Evolutionary conservation across 2,329 filamentous ascomycete species (phyloP).

Genomic region (Cladophialophora immunda): DNA sequence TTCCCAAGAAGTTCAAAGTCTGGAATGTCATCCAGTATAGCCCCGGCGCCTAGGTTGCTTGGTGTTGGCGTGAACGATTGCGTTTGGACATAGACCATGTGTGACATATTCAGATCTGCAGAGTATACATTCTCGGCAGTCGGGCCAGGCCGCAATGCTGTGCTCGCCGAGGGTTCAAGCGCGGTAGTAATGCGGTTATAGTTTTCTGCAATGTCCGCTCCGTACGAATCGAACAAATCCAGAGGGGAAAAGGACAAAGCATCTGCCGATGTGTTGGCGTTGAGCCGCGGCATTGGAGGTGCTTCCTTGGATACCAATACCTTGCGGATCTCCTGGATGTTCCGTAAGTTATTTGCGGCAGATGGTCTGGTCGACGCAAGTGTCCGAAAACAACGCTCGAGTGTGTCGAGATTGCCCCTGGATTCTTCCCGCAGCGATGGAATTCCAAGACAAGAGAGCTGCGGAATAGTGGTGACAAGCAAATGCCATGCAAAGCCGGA

Average conservation of each 20-base stretch:
- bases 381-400: conserved; percentile 23
- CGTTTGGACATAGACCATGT: not conserved
- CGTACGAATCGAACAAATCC: conserved; percentile 26
- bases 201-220: conserved; percentile 15
- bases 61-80: not conserved
- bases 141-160: not conserved
- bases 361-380: conserved; percentile 23
- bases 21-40: conserved; percentile 9
- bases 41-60: not conserved
- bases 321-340: conserved; percentile 26
- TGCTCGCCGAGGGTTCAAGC: not conserved
- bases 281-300: not conserved
- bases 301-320: conserved; percentile 13
- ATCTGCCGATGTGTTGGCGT: not conserved
- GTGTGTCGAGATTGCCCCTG: conserved; percentile 21
- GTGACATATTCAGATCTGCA: not conserved
- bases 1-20: conserved; percentile 17
- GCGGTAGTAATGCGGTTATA: conserved; percentile 23
- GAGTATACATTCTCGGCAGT: not conserved
- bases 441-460: conserved; percentile 28
- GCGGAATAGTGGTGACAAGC: conserved; percentile 30
- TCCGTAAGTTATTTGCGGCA: conserved; percentile 30
- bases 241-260: conserved; percentile 4
- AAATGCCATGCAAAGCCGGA: conserved; percentile 28
- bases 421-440: conserved; percentile 18